phyloP scores from a whole-genome alignment of 2,329 filamentous ascomycete species.

The Microthyrium microscopicum region DNA sequence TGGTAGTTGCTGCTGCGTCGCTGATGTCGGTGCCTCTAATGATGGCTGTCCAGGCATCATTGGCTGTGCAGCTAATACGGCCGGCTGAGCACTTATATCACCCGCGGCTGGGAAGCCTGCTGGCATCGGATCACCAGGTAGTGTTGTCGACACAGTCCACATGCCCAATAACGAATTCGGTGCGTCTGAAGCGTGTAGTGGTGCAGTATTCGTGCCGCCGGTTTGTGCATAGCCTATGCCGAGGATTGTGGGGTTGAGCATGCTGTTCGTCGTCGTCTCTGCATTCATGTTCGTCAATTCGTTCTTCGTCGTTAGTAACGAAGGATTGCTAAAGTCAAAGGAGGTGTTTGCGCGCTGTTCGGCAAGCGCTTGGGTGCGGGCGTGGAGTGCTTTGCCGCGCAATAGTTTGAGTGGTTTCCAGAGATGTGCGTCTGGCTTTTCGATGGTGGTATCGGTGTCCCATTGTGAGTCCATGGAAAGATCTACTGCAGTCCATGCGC shows the following conservation, averaged over 20 bases:
- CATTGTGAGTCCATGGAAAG: conserved; percentile 26
- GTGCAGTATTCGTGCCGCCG: no score
- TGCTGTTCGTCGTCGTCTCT: not conserved
- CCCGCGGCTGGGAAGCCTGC: no score
- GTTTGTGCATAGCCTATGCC: no score
- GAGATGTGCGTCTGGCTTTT: conserved; percentile 32
- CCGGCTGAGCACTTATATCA: no score
- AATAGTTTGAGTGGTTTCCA: conserved; percentile 32
- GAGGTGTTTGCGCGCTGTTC: not conserved
- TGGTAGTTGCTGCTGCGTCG: not conserved
- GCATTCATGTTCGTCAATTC: conserved; percentile 1
- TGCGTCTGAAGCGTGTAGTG: no score
- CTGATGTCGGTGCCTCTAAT: not conserved
- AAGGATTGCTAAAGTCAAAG: conserved; percentile 1
- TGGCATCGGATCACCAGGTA: no score
- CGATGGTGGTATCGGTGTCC: conserved; percentile 17
- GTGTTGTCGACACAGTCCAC: no score
- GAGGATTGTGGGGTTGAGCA: not conserved
- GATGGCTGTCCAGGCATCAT: no score
- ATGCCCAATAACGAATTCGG: conserved; percentile 3
- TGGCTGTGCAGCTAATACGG: no score
- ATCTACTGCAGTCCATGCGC: conserved; percentile 43
- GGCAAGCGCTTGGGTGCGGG: conserved; percentile 3
- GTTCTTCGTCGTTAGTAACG: conserved; percentile 2
- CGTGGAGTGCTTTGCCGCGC: conserved; percentile 3